Conservation (phyloP, 1,139 yeast species). For the Yamadazyma atlantica region DNA sequence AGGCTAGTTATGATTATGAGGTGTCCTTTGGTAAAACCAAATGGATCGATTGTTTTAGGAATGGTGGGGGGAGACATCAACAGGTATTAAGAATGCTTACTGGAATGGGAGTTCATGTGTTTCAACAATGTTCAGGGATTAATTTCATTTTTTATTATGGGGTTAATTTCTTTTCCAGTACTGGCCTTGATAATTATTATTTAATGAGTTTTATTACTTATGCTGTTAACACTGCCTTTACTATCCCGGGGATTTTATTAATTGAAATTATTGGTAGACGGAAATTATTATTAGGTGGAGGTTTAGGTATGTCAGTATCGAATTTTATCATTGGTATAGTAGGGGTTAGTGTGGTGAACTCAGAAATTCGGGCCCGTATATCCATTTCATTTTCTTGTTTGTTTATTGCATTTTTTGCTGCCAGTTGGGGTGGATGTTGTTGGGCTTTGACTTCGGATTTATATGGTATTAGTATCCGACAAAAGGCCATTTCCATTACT, state of each 20-base stretch:
- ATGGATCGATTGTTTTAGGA: constrained; percentile 60
- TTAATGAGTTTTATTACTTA: constrained; percentile 69
- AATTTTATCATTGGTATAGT: constrained; percentile 66
- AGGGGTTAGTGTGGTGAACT: constrained; percentile 53
- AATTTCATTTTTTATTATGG: constrained; percentile 81
- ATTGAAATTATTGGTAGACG: constrained; percentile 72
- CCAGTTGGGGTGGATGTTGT: constrained; percentile 79
- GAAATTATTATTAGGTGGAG: constrained; percentile 59
- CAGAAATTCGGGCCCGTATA: constrained; percentile 29
- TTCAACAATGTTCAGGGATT: constrained; percentile 78
- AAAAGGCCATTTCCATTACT: constrained; percentile 70
- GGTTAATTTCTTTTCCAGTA: constrained; percentile 63
- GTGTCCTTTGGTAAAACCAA: constrained; percentile 58
- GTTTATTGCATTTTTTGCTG: constrained; percentile 71
- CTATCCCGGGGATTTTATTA: constrained; percentile 68
- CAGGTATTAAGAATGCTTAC: constrained; percentile 65
- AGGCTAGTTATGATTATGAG: constrained; percentile 76
- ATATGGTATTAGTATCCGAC: constrained; percentile 70
- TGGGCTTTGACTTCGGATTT: constrained; percentile 80
- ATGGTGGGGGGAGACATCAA: constrained; percentile 64
- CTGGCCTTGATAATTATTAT: constrained; percentile 62
- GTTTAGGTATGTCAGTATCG: constrained; percentile 60
- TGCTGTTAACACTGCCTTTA: constrained; percentile 67
- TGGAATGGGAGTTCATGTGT: constrained; percentile 66
- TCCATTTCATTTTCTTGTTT: constrained; percentile 65